These are phyloP conservation scores for Epichloe coenophiala DNA, from an alignment of 2,329 filamentous ascomycete genomes.

Conservation along the genomic window DNA sequence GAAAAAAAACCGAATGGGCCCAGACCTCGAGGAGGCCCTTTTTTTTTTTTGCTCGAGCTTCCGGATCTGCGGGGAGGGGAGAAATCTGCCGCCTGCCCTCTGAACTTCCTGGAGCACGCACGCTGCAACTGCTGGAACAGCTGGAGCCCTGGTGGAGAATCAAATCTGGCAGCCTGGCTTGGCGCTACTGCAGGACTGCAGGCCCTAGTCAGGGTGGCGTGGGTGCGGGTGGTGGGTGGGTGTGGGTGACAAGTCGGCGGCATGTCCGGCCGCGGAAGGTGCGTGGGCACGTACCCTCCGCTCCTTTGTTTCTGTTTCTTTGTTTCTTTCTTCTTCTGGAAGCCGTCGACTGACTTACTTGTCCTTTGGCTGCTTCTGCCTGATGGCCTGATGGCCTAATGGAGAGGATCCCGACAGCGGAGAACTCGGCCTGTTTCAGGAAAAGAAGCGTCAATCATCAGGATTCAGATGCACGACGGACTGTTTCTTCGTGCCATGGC, in stretches of 20 bases:
- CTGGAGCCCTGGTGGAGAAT: neutral
- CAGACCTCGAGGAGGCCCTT: neutral
- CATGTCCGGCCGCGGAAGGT: neutral
- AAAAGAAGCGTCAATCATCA: too few relatives aligned
- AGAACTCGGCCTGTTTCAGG: neutral
- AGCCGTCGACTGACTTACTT: neutral
- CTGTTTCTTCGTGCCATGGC: too few relatives aligned
- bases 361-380: neutral
- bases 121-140: too few relatives aligned
- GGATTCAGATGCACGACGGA: too few relatives aligned
- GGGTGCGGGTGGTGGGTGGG: neutral
- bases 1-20: neutral
- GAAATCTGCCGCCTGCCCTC: neutral
- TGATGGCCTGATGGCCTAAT: neutral
- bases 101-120: neutral
- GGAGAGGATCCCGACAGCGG: neutral
- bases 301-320: too few relatives aligned
- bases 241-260: neutral
- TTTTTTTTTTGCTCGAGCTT: too few relatives aligned
- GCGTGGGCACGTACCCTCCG: neutral
- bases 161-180: constrained; percentile 4
- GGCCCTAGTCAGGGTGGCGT: neutral
- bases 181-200: neutral
- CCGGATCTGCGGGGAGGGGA: too few relatives aligned
- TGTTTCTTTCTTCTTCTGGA: neutral